phyloP scores from a whole-genome alignment of 75 land plant species.

The Sequoiadendron giganteum region DNA sequence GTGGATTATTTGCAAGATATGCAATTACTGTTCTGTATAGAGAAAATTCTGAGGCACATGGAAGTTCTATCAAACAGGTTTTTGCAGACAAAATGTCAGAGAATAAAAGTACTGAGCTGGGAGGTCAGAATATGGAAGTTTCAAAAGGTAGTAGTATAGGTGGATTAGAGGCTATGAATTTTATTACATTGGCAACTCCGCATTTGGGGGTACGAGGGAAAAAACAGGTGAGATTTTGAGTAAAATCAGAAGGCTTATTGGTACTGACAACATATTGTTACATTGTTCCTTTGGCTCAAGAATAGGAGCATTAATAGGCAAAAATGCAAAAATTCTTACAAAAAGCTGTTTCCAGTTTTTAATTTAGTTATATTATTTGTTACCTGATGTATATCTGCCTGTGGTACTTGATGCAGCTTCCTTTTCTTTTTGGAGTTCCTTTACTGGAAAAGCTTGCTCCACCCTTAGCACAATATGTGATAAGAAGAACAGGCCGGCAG shows the following conservation, averaged over 20 bases:
- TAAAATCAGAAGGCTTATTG: background rate
- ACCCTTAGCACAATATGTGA: conserved; percentile 73
- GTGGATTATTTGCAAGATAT: conserved; percentile 92
- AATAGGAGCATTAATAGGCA: background rate
- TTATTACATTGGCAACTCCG: conserved; percentile 93
- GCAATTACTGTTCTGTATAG: conserved; percentile 72
- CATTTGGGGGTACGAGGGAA: conserved; percentile 95
- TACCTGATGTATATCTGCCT: conserved; percentile 10
- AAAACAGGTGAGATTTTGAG: conserved; percentile 61
- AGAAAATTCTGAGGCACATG: conserved; percentile 7
- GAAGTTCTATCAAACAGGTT: conserved; percentile 7
- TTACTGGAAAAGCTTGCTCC: conserved; percentile 86
- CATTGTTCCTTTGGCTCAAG: conserved; percentile 1
- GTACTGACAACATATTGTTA: background rate
- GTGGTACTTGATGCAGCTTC: conserved; percentile 56
- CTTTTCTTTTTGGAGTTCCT: conserved; percentile 86
- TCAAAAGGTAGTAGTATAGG: conserved; percentile 54
- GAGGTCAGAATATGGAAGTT: background rate
- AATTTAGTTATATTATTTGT: background rate
- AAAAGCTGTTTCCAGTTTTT: background rate
- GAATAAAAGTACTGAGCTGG: background rate
- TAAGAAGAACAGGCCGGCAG: conserved; percentile 85
- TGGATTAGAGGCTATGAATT: conserved; percentile 80
- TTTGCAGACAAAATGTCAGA: background rate
- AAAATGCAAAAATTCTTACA: background rate